A percentile compares a stretch with the other conserved stretches of the same genome.
phyloP scores from a whole-genome alignment of 129 eudicot genomes.

The Helichrysum umbraculigerum region DNA sequence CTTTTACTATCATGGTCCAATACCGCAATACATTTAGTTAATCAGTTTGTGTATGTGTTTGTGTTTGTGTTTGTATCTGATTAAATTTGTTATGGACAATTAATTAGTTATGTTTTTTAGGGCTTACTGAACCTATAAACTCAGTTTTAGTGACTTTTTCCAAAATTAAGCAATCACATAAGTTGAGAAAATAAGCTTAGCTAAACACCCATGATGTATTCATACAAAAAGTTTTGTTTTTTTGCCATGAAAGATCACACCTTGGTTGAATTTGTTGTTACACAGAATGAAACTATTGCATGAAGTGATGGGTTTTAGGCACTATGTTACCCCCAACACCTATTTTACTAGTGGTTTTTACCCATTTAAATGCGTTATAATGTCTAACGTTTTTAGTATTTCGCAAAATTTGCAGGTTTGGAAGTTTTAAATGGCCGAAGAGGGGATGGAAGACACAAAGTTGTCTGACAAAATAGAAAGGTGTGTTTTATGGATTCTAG shows the following conservation, averaged over 20 bases:
- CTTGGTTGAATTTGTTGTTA: not conserved
- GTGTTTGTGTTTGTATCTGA: no score
- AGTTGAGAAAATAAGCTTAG: not conserved
- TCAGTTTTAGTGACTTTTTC: no score
- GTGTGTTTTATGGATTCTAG: slow-evolving; percentile 16
- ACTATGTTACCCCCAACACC: not conserved
- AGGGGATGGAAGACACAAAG: slow-evolving; percentile 32
- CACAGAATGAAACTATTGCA: not conserved
- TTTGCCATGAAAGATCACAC: no score
- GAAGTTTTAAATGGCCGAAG: slow-evolving; percentile 27
- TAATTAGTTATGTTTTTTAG: no score
- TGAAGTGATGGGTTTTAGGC: not conserved
- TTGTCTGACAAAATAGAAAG: slow-evolving; percentile 31
- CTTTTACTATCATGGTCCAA: no score
- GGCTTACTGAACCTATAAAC: no score
- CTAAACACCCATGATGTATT: not conserved
- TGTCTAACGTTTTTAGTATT: not conserved
- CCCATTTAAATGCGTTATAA: not conserved
- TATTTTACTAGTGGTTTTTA: not conserved
- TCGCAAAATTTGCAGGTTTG: slow-evolving; percentile 21
- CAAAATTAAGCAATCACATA: not conserved
- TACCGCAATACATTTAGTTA: no score
- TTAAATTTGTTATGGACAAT: no score
- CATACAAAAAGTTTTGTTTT: no score
- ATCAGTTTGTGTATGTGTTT: no score